Evolutionary conservation across 2,329 filamentous ascomycete genomes (phyloP), one percentile per base, ranked within the genome.

Genomic region (Apiospora aurea): DNA sequence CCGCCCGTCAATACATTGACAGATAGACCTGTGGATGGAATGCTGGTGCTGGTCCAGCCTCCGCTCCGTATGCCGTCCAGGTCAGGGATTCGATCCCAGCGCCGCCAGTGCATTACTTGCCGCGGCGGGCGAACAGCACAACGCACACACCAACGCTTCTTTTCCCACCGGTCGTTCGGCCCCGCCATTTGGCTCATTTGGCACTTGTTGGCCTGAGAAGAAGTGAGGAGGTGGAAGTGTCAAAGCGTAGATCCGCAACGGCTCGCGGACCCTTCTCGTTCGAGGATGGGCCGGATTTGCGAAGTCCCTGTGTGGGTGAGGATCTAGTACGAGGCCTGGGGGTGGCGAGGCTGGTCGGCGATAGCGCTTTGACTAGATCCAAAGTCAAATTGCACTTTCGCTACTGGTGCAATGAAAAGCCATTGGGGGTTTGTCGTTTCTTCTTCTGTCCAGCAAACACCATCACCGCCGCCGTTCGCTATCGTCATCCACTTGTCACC

Each of bases 61-160:
- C 29, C 57, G 57, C 24, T 41, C 34, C 57, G 57, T 64, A 34
- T 41, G 57, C 34, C 29, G 57, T 64, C 57, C 7, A 61, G 53
- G 57, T 64, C 57, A 64, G 57, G 57, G 57, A 24, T 61, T 47
- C 14, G 26, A 11, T 41, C 21, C 34, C 57, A 41, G 34, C 41
- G 57, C 57, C 57, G 57, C 57, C 57, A 64, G 34, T 41, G 57
- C 57, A 64, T 64, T 64, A 64, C 57, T 64, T 64, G 34, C 34
- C 34, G 57, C 57, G 34, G 29, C 16, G 16, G 18, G 18, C 16
- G 10, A 16, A 21, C 46, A 49, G 46, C 46, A 49, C 46, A 49
- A n/a, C 6, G 8, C 18, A 49, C 46, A 7, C 21, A 18, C 7
- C 6, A 49, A 41, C 16, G 34, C 57, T 64, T 34, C 53, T 61